phyloP scores from a whole-genome alignment of 306 rosid species.

The Leucaena leucocephala region DNA sequence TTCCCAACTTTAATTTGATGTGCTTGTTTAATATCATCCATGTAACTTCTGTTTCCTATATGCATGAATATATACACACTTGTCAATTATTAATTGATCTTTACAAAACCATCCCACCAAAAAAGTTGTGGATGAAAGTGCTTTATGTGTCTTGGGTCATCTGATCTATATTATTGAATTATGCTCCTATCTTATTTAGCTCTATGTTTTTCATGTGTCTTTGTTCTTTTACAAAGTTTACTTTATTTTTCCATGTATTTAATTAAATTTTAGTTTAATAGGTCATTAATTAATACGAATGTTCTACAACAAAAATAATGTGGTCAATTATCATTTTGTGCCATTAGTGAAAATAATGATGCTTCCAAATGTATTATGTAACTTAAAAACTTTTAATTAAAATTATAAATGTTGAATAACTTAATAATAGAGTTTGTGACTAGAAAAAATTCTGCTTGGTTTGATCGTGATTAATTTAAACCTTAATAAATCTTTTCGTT shows the following conservation, averaged over 20 bases:
- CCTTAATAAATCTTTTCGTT: no score
- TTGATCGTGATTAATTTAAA: no score
- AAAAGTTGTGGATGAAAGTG: constrained; percentile 14
- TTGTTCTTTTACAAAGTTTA: neutral
- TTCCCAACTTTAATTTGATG: constrained; percentile 17
- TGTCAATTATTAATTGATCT: constrained; percentile 24
- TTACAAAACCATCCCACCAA: neutral
- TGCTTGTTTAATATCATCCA: neutral
- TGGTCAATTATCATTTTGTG: neutral
- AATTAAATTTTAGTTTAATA: neutral
- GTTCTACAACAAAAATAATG: neutral
- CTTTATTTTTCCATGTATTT: neutral
- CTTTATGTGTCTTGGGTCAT: neutral
- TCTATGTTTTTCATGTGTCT: neutral
- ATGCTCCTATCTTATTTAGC: neutral
- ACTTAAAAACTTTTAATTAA: no score
- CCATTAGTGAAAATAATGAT: neutral
- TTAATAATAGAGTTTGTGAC: no score
- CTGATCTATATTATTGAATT: neutral
- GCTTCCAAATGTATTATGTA: neutral
- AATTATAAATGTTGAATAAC: no score
- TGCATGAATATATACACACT: neutral
- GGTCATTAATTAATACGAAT: neutral
- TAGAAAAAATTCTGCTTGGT: no score
- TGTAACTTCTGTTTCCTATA: neutral